A percentile compares a stretch with the other conserved stretches of the same genome.
phyloP scores from a whole-genome alignment of 2,329 filamentous ascomycete species.

The Tolypocladium endophyticum region DNA sequence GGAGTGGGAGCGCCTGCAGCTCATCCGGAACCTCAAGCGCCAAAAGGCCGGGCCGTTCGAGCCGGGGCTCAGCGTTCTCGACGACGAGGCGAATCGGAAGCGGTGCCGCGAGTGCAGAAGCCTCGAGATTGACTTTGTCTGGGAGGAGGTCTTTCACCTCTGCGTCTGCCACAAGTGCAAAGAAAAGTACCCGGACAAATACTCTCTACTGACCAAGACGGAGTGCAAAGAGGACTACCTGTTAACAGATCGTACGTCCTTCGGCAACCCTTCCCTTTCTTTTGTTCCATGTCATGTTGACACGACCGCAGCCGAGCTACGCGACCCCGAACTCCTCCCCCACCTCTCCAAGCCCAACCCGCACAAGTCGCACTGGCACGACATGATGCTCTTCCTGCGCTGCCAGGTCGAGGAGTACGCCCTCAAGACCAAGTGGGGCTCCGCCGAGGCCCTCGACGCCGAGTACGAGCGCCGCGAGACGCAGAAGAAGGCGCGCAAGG shows the following conservation, averaged over 20 bases:
- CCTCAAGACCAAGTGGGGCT: slow-evolving; percentile 84
- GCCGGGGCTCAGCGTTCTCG: slow-evolving; percentile 70
- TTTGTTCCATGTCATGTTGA: slow-evolving; percentile 1
- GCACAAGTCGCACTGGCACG: slow-evolving; percentile 91
- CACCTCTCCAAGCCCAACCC: slow-evolving; percentile 87
- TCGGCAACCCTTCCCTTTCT: background rate
- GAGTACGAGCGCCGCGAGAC: slow-evolving; percentile 74
- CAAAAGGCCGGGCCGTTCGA: slow-evolving; percentile 77
- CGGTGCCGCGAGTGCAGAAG: slow-evolving; percentile 75
- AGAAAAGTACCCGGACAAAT: slow-evolving; percentile 82
- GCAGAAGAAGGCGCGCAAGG: slow-evolving; percentile 77
- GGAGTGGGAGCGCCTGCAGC: slow-evolving; percentile 81
- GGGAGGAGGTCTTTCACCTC: slow-evolving; percentile 74
- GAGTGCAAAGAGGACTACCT: slow-evolving; percentile 94
- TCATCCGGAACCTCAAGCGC: slow-evolving; percentile 61
- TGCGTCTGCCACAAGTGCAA: slow-evolving; percentile 77
- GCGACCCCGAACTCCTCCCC: slow-evolving; percentile 75
- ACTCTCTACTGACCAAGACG: slow-evolving; percentile 91
- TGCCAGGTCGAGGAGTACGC: slow-evolving; percentile 94
- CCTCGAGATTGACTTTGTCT: slow-evolving; percentile 88
- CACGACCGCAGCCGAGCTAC: slow-evolving; percentile 60
- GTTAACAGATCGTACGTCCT: slow-evolving; percentile 68
- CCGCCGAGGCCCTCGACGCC: slow-evolving; percentile 70
- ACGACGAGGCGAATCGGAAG: slow-evolving; percentile 52
- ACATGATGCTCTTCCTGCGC: slow-evolving; percentile 96